Conservation (phyloP, 2,329 filamentous ascomycete genomes). For the Aspergillus sergii region DNA sequence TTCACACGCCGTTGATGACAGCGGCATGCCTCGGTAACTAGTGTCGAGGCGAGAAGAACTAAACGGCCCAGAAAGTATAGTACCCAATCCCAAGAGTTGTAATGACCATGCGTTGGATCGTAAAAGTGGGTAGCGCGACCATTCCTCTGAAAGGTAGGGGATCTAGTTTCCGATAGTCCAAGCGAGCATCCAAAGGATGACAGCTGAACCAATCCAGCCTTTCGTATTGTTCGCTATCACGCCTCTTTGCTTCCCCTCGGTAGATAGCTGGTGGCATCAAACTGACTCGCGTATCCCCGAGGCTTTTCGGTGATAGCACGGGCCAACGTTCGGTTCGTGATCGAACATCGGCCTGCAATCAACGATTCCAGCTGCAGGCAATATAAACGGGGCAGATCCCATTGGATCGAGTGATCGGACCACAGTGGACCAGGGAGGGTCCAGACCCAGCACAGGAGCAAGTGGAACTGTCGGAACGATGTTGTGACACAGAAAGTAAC, state of each 20-base stretch:
- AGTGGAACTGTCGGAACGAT: not conserved
- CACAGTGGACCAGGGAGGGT: not conserved
- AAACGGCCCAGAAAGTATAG: not conserved
- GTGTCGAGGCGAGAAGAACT: not conserved
- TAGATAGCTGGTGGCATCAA: not conserved
- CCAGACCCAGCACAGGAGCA: not conserved
- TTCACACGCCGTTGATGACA: not conserved
- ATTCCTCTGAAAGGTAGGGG: no score
- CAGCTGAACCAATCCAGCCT: not conserved
- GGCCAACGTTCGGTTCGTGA: not conserved
- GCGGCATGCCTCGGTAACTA: constrained; percentile 2
- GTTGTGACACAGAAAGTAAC: not conserved
- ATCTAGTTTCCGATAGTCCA: not conserved
- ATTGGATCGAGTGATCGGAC: not conserved
- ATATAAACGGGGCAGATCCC: not conserved
- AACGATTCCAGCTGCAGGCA: not conserved
- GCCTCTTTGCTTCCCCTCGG: not conserved
- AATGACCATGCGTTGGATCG: not conserved
- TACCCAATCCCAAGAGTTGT: not conserved
- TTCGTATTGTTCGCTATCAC: not conserved
- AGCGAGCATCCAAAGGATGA: not conserved
- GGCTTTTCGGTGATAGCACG: not conserved
- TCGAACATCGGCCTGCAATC: not conserved
- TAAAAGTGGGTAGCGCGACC: not conserved
- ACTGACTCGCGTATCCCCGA: not conserved